Evolutionary conservation across 164 flowering plant species (phyloP), one percentile per base, ranked within the genome.

Genomic region (Stephania japonica): DNA sequence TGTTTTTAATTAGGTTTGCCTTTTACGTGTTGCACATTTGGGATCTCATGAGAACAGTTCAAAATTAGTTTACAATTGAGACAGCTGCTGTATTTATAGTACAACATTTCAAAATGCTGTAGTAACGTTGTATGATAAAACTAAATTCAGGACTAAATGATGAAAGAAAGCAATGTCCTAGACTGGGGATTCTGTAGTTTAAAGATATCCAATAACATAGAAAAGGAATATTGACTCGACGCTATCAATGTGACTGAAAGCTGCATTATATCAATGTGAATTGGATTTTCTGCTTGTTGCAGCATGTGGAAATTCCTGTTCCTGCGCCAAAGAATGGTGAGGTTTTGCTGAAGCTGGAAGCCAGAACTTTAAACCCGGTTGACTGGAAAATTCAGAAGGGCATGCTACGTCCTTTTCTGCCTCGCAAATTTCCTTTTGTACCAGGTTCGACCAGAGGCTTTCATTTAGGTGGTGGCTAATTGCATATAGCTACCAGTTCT

Each of bases 361-460:
- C 94, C 43, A 75, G 75, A 25, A 84, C 81, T 68, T 69, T 91
- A 11, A 91, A 91, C 81, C 91, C 97, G 5, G 63, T 82, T 75
- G 97, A 91, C 78, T 88, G 88, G 90, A 90, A 84, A 72, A 78
- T 85, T 26, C 90, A 90, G 83, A 82, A 86, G 73, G 91, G 92
- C 23, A 0, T 75, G 41, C 1, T 83, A 10, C 85, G 90, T 11
- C 90, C 88, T 7, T 0, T 91, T 66, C 18, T 85, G 4, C 91
- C 94, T 24, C 79, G 83, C 77, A 88, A 82, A 42, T 88, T 90
- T 70, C 97, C 92, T 73, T 71, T 74, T 65, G 78, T 86, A 65
- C 97, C 97, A 25, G 83, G 97, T 91, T 78, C 65, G 0, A 5
- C 18, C 21, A 16, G 23, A 32, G 4, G 38, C 38, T 32, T 43